These are phyloP conservation scores for Angomonas desouzai DNA, from an alignment of 208 protist species.

Conservation along the genomic window DNA sequence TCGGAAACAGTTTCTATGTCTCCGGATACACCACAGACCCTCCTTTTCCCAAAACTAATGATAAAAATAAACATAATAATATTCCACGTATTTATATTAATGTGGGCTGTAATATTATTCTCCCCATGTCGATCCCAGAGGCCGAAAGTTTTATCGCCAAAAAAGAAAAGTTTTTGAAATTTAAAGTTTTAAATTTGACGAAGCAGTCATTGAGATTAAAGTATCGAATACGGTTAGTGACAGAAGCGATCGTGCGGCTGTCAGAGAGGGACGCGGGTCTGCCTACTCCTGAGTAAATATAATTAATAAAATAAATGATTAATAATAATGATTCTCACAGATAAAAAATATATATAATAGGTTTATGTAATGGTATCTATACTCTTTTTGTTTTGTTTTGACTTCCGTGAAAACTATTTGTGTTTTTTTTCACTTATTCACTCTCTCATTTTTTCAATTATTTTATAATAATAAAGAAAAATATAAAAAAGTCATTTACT, in stretches of 20 bases:
- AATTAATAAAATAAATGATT: not conserved
- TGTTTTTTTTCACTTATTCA: not conserved
- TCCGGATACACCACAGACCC: conserved; percentile 44
- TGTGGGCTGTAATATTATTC: conserved; percentile 74
- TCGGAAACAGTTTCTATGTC: conserved; percentile 76
- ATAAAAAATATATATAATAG: too few species aligned
- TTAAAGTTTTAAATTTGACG: conserved; percentile 26
- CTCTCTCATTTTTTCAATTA: conserved; percentile 11
- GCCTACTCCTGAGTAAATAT: not conserved
- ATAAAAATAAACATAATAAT: conserved; percentile 19
- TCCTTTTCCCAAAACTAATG: not conserved
- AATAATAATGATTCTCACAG: too few species aligned
- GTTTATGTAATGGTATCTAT: conserved; percentile 5
- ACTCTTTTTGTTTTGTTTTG: conserved; percentile 13
- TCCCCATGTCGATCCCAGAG: conserved; percentile 59
- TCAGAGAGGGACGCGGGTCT: conserved; percentile 30
- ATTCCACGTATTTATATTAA: conserved; percentile 58
- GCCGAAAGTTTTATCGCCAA: conserved; percentile 46
- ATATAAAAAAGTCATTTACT: not conserved
- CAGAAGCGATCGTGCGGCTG: conserved; percentile 59
- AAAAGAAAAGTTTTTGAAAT: conserved; percentile 47
- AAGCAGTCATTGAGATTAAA: conserved; percentile 62
- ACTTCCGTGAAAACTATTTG: not conserved
- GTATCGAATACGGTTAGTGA: conserved; percentile 80
- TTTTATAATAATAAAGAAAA: not conserved